Evolutionary conservation across 2,329 filamentous ascomycete species (phyloP).

Genomic region (Aspergillus sp.): DNA sequence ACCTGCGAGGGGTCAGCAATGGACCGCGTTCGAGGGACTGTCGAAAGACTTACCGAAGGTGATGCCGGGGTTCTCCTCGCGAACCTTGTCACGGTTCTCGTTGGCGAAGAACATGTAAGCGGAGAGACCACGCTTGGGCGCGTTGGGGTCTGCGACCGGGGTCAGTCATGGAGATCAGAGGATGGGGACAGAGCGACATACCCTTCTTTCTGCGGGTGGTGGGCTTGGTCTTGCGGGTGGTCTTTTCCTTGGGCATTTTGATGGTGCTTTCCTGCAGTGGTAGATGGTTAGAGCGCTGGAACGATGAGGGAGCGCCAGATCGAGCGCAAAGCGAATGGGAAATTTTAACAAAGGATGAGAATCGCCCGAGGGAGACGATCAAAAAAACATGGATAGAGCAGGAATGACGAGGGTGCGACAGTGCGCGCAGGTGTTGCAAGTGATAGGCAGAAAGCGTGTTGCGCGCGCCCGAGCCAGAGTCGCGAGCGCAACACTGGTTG

Average conservation of each 20-base stretch:
- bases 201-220: slow-evolving; percentile 71
- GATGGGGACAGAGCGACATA: slow-evolving; percentile 35
- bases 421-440: slow-evolving; percentile 5
- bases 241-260: slow-evolving; percentile 69
- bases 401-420: slow-evolving; percentile 15
- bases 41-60: slow-evolving; percentile 69
- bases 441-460: slow-evolving; percentile 11
- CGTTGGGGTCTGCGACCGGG: slow-evolving; percentile 76
- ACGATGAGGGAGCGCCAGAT: background rate
- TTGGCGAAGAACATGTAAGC: slow-evolving; percentile 99
- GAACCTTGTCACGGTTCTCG: slow-evolving; percentile 96
- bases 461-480: slow-evolving; percentile 17
- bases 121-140: slow-evolving; percentile 97
- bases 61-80: slow-evolving; percentile 97
- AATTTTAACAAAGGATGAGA: background rate
- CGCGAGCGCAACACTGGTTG: slow-evolving; percentile 23
- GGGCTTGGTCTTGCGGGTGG: slow-evolving; percentile 61
- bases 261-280: slow-evolving; percentile 20
- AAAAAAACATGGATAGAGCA: slow-evolving; percentile 8
- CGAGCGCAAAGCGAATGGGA: background rate
- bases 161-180: slow-evolving; percentile 15
- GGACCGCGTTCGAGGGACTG: background rate
- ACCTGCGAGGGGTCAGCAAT: slow-evolving; percentile 50
- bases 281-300: slow-evolving; percentile 9
- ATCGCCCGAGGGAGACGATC: background rate